Percentiles rank a stretch among this genome's conserved stretches.
These are phyloP conservation scores for Pyrus hybrid DNA, from an alignment of 331 rosid genomes.

Conservation along the genomic window DNA sequence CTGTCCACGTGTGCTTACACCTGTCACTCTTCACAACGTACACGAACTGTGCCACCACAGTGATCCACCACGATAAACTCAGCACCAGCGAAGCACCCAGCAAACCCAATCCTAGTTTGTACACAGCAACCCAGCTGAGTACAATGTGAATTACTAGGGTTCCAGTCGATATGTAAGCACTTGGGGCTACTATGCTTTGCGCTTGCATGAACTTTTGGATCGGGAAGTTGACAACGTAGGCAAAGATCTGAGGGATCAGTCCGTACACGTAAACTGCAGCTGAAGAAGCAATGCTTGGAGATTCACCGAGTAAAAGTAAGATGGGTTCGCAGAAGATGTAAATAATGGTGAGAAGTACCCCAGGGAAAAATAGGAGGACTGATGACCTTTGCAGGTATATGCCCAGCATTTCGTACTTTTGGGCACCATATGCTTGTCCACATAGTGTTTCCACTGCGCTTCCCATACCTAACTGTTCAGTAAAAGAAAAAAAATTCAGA, in stretches of 20 bases:
- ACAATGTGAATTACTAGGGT: slow-evolving; percentile 41
- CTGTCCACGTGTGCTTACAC: slow-evolving; percentile 55
- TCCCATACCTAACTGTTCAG: slow-evolving; percentile 73
- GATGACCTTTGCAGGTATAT: slow-evolving; percentile 61
- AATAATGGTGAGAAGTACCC: slow-evolving; percentile 15
- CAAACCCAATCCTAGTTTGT: slow-evolving; percentile 47
- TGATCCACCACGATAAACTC: slow-evolving; percentile 83
- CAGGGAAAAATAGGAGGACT: slow-evolving; percentile 29
- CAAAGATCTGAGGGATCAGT: slow-evolving; percentile 66
- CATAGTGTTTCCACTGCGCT: slow-evolving; percentile 83
- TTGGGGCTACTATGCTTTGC: slow-evolving; percentile 65
- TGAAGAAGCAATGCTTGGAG: slow-evolving; percentile 42
- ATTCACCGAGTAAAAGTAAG: slow-evolving; percentile 38
- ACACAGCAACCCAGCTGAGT: slow-evolving; percentile 53
- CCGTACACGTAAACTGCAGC: slow-evolving; percentile 55
- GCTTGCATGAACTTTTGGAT: slow-evolving; percentile 73
- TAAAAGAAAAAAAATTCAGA: not conserved
- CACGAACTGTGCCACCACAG: slow-evolving; percentile 52
- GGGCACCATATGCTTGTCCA: slow-evolving; percentile 76
- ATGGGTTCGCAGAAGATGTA: slow-evolving; percentile 41
- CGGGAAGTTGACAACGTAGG: slow-evolving; percentile 61
- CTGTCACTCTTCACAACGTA: slow-evolving; percentile 50
- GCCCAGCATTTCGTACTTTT: slow-evolving; percentile 54
- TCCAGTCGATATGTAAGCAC: slow-evolving; percentile 50
- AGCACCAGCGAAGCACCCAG: slow-evolving; percentile 56